phyloP scores from a whole-genome alignment of 2,329 filamentous ascomycete genomes.

The Neopestalotiopsis clavispora region DNA sequence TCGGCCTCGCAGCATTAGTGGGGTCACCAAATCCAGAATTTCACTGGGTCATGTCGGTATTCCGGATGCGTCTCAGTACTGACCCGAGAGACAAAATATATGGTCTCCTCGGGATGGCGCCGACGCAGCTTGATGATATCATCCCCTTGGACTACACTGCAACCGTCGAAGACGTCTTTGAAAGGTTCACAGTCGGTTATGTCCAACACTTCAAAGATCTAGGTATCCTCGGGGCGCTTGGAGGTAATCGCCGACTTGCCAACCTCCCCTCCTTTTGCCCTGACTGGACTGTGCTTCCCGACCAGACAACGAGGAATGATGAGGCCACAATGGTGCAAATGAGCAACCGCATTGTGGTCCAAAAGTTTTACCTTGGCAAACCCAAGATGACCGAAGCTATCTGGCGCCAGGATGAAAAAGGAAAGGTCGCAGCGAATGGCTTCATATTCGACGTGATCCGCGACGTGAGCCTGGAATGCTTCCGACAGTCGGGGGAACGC shows the following conservation, averaged over 20 bases:
- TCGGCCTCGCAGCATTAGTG: no score
- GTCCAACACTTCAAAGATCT: background rate
- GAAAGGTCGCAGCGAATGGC: background rate
- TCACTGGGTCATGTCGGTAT: background rate
- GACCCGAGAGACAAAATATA: background rate
- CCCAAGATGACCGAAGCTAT: background rate
- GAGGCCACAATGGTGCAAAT: background rate
- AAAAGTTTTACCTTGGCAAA: background rate
- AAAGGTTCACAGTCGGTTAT: background rate
- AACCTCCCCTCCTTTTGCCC: constrained; percentile 4
- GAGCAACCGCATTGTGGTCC: background rate
- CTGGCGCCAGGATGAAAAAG: background rate
- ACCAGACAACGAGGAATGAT: background rate
- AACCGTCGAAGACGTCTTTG: background rate
- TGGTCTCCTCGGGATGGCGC: background rate
- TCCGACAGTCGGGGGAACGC: background rate
- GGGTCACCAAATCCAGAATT: no score
- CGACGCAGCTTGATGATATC: background rate
- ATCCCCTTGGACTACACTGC: background rate
- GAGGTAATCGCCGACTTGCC: background rate
- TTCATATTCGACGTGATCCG: constrained; percentile 3
- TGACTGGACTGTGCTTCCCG: background rate
- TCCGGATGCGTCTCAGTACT: background rate
- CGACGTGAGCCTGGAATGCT: background rate
- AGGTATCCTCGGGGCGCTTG: background rate